These are phyloP conservation scores for Mortierella sp. DNA, from an alignment of 371 early-diverging fungal species.

Conservation along the genomic window DNA sequence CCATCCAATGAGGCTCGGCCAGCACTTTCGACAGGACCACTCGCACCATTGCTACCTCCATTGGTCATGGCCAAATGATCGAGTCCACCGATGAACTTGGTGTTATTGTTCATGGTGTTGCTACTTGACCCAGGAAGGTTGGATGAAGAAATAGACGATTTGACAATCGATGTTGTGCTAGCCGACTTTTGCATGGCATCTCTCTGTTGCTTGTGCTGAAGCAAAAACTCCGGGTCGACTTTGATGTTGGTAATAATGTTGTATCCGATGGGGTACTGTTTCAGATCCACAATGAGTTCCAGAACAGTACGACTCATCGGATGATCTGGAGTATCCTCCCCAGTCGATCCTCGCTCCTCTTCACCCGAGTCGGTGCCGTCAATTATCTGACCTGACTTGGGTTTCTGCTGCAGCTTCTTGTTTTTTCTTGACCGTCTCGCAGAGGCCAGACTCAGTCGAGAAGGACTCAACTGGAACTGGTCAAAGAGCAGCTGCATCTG, in stretches of 20 bases:
- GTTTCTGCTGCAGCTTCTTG: conserved; percentile 26
- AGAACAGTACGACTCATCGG: conserved; percentile 40
- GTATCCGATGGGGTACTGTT: conserved; percentile 57
- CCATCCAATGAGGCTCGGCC: conserved; percentile 9
- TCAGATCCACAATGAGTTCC: conserved; percentile 55
- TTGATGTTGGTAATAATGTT: conserved; percentile 52
- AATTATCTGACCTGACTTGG: conserved; percentile 6
- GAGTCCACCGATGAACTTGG: conserved; percentile 35
- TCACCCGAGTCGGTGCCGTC: conserved; percentile 11
- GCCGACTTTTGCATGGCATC: conserved; percentile 16
- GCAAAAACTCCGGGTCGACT: conserved; percentile 49
- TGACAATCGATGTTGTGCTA: conserved; percentile 17
- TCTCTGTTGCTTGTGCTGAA: conserved; percentile 48
- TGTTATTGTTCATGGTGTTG: conserved; percentile 7
- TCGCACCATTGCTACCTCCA: not conserved
- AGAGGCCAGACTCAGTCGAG: conserved; percentile 26
- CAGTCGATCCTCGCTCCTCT: conserved; percentile 12
- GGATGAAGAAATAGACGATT: conserved; percentile 14
- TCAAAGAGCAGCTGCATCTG: conserved; percentile 38
- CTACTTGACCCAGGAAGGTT: not conserved
- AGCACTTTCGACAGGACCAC: not conserved
- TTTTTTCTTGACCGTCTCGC: conserved; percentile 19
- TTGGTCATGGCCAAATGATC: conserved; percentile 2
- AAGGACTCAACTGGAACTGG: conserved; percentile 35
- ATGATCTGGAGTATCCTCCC: not conserved